Evolutionary conservation across 2,329 filamentous ascomycete genomes (phyloP).

Genomic region (Epicoccum nigrum): DNA sequence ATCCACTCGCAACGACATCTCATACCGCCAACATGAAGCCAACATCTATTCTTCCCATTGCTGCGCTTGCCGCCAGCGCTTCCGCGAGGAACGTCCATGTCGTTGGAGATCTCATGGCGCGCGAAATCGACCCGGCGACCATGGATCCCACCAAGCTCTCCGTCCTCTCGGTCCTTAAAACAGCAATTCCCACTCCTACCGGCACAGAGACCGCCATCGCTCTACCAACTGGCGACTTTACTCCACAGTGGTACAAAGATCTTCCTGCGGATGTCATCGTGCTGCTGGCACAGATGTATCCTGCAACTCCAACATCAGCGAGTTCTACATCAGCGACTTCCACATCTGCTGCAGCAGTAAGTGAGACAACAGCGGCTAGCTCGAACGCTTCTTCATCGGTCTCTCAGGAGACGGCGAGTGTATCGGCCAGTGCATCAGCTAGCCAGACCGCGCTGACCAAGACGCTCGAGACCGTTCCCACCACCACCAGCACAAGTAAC

Average conservation of each 20-base stretch:
- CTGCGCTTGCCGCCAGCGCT: not conserved
- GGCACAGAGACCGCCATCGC: conserved; percentile 1
- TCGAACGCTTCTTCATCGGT: not conserved
- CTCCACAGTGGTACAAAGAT: conserved; percentile 16
- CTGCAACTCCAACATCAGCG: not conserved
- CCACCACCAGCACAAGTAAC: not conserved
- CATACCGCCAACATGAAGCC: conserved; percentile 6
- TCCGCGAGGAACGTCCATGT: conserved; percentile 1
- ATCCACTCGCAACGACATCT: not conserved
- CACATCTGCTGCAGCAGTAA: not conserved
- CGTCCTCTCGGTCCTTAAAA: conserved; percentile 17
- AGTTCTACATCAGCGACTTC: too few relatives aligned
- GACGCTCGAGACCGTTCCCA: conserved; percentile 1
- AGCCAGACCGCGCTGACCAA: conserved; percentile 1
- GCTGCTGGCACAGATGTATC: conserved; percentile 17
- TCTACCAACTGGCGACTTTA: conserved; percentile 4
- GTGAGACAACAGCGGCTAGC: not conserved
- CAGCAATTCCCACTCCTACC: conserved; percentile 11
- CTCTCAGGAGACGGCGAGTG: not conserved
- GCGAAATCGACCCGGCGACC: conserved; percentile 9
- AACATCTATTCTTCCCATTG: not conserved
- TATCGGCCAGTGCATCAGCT: not conserved
- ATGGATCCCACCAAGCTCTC: conserved; percentile 17
- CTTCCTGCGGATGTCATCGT: conserved; percentile 15
- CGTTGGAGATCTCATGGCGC: conserved; percentile 4